Conservation (phyloP, 306 rosid species). For the Gleditsia sinensis region DNA sequence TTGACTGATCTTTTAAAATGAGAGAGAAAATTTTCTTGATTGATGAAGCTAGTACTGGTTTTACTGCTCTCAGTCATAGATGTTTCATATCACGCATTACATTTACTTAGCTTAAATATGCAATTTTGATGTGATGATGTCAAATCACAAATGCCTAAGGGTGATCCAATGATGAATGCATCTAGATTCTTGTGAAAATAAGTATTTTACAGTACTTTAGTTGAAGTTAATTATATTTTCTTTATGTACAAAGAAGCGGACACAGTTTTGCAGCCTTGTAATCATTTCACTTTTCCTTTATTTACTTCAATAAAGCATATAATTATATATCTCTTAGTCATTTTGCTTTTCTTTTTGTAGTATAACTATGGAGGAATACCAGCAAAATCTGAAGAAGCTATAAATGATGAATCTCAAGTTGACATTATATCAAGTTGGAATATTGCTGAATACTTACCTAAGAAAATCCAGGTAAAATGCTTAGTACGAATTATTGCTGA, state of each 20-base stretch:
- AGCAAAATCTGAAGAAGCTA: conserved; percentile 63
- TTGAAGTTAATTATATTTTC: conserved; percentile 18
- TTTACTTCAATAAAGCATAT: conserved; percentile 25
- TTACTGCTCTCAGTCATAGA: conserved; percentile 21
- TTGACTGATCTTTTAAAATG: neutral
- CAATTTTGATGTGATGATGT: conserved; percentile 12
- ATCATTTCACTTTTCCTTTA: conserved; percentile 20
- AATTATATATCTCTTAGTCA: conserved; percentile 18
- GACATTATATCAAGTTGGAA: conserved; percentile 89
- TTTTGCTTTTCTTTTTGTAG: conserved; percentile 46
- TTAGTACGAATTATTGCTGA: conserved; percentile 10
- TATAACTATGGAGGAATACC: conserved; percentile 94
- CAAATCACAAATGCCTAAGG: conserved; percentile 26
- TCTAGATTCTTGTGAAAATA: conserved; percentile 13
- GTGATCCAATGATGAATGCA: conserved; percentile 1
- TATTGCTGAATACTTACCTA: conserved; percentile 79
- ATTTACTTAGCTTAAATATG: conserved; percentile 2
- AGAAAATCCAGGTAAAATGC: conserved; percentile 71
- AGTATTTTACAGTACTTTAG: conserved; percentile 3
- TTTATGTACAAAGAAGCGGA: neutral
- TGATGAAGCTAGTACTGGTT: conserved; percentile 20
- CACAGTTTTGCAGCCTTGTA: conserved; percentile 27
- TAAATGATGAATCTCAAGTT: conserved; percentile 61
- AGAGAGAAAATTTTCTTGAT: conserved; percentile 10
- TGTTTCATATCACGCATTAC: neutral